phyloP scores from a whole-genome alignment of 1,139 yeast genomes.

The Zygoascus hellenicus region DNA sequence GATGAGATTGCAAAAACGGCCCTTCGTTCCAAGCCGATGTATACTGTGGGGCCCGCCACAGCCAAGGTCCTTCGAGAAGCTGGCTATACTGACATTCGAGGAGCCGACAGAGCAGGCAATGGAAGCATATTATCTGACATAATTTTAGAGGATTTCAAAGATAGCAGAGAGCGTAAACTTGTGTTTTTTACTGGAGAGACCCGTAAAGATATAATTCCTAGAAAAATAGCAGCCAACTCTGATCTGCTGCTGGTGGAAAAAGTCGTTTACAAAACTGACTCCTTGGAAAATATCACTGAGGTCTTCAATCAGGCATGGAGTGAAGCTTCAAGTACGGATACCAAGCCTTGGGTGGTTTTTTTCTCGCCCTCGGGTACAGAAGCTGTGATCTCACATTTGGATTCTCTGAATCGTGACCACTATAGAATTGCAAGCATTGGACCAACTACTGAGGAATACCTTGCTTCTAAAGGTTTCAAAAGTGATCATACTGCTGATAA shows the following conservation, averaged over 20 bases:
- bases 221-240: conserved; percentile 40
- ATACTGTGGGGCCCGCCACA: conserved; percentile 93
- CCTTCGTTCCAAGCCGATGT: conserved; percentile 50
- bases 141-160: conserved; percentile 42
- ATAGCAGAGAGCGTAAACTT: conserved; percentile 33
- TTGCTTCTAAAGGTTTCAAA: conserved; percentile 44
- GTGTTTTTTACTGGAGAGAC: conserved; percentile 83
- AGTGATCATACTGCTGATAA: conserved; percentile 64
- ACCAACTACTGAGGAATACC: conserved; percentile 76
- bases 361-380: conserved; percentile 90
- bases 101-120: conserved; percentile 76
- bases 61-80: conserved; percentile 48
- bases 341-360: conserved; percentile 47
- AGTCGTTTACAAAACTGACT: conserved; percentile 64
- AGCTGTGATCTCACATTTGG: conserved; percentile 42
- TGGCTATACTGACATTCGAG: conserved; percentile 66
- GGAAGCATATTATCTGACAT: conserved; percentile 65
- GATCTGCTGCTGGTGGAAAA: conserved; percentile 53
- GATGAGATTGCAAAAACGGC: conserved; percentile 18
- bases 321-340: not conserved
- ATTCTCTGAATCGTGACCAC: conserved; percentile 20
- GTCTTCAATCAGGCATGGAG: conserved; percentile 9
- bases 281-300: conserved; percentile 40
- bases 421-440: conserved; percentile 77
- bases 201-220: conserved; percentile 76